Conservation (phyloP, 1,284 basidiomycete species). For the Anthracocystis setariae region DNA sequence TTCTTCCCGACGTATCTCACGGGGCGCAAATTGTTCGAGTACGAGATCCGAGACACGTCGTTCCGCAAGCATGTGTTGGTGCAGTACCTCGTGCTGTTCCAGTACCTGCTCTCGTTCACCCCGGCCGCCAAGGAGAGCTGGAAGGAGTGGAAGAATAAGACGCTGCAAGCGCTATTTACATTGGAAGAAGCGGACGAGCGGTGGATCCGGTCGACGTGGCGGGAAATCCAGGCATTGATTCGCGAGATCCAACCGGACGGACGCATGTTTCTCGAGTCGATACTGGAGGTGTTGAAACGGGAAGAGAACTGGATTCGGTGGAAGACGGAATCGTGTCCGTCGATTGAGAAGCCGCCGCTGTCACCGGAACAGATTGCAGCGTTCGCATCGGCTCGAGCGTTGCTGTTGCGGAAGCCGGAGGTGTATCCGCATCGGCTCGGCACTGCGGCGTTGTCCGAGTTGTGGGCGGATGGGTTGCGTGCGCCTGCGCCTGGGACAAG, state of each 20-base stretch:
- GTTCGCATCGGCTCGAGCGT: slow-evolving; percentile 33
- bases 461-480: slow-evolving; percentile 63
- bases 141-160: slow-evolving; percentile 69
- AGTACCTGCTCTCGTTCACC: slow-evolving; percentile 82
- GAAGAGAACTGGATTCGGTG: slow-evolving; percentile 63
- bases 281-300: slow-evolving; percentile 51
- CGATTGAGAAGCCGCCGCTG: slow-evolving; percentile 57
- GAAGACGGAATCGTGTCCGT: slow-evolving; percentile 61
- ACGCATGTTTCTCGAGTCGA: slow-evolving; percentile 49
- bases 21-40: slow-evolving; percentile 82
- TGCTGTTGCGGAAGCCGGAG: slow-evolving; percentile 27
- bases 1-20: slow-evolving; percentile 93
- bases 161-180: slow-evolving; percentile 44
- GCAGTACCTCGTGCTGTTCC: slow-evolving; percentile 82
- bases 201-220: slow-evolving; percentile 62
- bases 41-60: slow-evolving; percentile 85
- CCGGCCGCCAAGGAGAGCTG: slow-evolving; percentile 75
- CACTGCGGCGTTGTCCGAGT: slow-evolving; percentile 59
- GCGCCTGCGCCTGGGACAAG: slow-evolving; percentile 40
- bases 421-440: slow-evolving; percentile 55
- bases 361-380: slow-evolving; percentile 37
- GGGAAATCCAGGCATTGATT: slow-evolving; percentile 53
- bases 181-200: slow-evolving; percentile 56
- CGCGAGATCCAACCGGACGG: slow-evolving; percentile 59
- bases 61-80: slow-evolving; percentile 91